Conservation (phyloP, 768 basidiomycete species). For the Gloeopeniophorella convolvens region DNA sequence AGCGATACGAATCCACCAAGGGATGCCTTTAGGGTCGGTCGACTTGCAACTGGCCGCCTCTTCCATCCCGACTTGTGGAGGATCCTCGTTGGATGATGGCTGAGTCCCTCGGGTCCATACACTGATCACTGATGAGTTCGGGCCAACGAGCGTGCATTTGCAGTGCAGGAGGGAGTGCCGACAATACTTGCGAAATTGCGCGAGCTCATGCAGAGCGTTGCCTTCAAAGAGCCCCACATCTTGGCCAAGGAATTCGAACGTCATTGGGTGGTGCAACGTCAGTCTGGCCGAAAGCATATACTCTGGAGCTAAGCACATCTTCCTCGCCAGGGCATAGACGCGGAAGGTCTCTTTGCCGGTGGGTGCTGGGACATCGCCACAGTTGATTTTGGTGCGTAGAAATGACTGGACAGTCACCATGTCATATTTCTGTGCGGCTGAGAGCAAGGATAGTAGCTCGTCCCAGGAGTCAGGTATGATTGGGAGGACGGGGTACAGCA, state of each 20-base stretch:
- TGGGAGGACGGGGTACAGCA: conserved; percentile 4
- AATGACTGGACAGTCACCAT: conserved; percentile 13
- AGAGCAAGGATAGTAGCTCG: conserved; percentile 6
- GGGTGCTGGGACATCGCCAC: neutral
- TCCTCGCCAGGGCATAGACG: conserved; percentile 16
- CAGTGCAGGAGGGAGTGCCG: neutral
- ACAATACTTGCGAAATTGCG: neutral
- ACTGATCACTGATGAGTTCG: too few species aligned
- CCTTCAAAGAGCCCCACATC: neutral
- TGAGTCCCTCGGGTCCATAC: too few species aligned
- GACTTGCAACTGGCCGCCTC: too few species aligned
- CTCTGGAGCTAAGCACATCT: neutral
- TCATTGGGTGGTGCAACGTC: conserved; percentile 3
- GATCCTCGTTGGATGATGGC: too few species aligned
- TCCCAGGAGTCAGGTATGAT: neutral
- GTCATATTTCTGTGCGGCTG: conserved; percentile 23
- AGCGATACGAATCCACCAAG: too few species aligned
- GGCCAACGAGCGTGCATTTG: too few species aligned
- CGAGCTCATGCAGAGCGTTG: neutral
- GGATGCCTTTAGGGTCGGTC: too few species aligned
- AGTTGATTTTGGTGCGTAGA: neutral
- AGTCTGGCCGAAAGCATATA: neutral
- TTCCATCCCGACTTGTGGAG: too few species aligned
- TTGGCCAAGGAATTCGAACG: neutral
- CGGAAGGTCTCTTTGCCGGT: conserved; percentile 6